Evolutionary conservation across 352 stramenopile genomes (phyloP).

Genomic region (Nothophytophthora sp.): DNA sequence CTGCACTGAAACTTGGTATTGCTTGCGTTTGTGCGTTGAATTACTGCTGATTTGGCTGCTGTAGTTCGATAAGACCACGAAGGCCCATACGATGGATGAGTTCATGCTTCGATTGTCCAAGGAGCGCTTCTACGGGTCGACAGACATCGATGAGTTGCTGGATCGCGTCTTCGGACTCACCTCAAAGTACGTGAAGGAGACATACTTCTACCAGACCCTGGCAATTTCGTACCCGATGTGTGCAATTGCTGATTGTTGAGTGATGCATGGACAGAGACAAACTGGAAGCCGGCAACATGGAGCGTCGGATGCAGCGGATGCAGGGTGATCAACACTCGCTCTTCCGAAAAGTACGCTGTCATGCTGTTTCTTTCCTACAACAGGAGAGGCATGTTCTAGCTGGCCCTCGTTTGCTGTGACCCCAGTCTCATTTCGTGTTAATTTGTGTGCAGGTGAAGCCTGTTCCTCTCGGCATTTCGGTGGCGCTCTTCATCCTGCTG

Average conservation of each 20-base stretch:
- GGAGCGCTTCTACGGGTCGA: conserved; percentile 77
- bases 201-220: too few species aligned
- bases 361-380: too few species aligned
- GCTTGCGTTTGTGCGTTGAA: too few species aligned
- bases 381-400: too few species aligned
- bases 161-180: conserved; percentile 79
- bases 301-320: conserved; percentile 78
- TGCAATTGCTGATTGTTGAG: background rate
- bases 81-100: conserved; percentile 54
- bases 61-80: conserved; percentile 92
- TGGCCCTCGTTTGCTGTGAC: too few species aligned
- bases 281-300: conserved; percentile 87
- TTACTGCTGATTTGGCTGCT: too few species aligned
- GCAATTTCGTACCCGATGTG: too few species aligned
- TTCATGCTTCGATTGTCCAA: conserved; percentile 86
- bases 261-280: too few species aligned
- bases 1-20: too few species aligned
- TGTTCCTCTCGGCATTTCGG: conserved; percentile 68
- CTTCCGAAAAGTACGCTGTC: conserved; percentile 62
- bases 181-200: too few species aligned
- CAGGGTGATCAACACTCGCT: conserved; percentile 84
- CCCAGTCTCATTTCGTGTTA: too few species aligned
- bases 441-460: conserved; percentile 91
- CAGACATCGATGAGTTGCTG: conserved; percentile 80
- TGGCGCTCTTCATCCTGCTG: conserved; percentile 75